Conservation (phyloP, 2,329 filamentous ascomycete genomes). For the Sarocladiaceae sp. region DNA sequence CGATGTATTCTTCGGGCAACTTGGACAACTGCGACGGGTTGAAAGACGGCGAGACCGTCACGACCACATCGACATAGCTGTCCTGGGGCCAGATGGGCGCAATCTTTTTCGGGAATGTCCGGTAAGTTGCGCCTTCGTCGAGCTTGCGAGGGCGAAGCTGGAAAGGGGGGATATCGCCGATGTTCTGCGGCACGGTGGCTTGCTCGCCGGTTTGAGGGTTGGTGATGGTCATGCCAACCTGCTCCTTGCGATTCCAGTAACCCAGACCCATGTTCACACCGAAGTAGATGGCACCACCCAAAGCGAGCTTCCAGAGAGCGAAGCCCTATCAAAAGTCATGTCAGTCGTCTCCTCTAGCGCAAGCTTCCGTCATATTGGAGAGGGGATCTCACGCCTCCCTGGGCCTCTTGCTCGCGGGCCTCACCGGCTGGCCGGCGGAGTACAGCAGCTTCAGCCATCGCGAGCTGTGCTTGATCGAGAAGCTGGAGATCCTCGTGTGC, state of each 20-base stretch:
- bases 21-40: slow-evolving; percentile 61
- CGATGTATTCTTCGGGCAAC: slow-evolving; percentile 59
- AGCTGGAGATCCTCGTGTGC: too few relatives aligned
- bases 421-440: slow-evolving; percentile 1
- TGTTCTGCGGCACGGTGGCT: slow-evolving; percentile 47
- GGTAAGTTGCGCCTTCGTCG: slow-evolving; percentile 57
- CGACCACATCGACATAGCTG: slow-evolving; percentile 70
- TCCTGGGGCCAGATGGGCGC: slow-evolving; percentile 84
- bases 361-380: not conserved
- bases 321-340: slow-evolving; percentile 22
- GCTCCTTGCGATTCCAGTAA: slow-evolving; percentile 43
- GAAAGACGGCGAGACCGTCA: slow-evolving; percentile 76
- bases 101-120: slow-evolving; percentile 60
- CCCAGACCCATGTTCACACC: slow-evolving; percentile 53
- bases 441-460: slow-evolving; percentile 7
- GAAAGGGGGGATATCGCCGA: slow-evolving; percentile 56
- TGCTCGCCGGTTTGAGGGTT: slow-evolving; percentile 43
- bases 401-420: slow-evolving; percentile 4
- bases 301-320: slow-evolving; percentile 38
- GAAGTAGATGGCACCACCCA: slow-evolving; percentile 51
- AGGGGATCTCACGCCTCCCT: not conserved
- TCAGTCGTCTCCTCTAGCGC: not conserved
- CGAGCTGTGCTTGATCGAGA: not conserved
- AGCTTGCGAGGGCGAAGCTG: slow-evolving; percentile 55
- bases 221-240: slow-evolving; percentile 39